These are phyloP conservation scores for Metroxylon sagu DNA, from an alignment of 176 grass and related monocot genomes.

Conservation along the genomic window DNA sequence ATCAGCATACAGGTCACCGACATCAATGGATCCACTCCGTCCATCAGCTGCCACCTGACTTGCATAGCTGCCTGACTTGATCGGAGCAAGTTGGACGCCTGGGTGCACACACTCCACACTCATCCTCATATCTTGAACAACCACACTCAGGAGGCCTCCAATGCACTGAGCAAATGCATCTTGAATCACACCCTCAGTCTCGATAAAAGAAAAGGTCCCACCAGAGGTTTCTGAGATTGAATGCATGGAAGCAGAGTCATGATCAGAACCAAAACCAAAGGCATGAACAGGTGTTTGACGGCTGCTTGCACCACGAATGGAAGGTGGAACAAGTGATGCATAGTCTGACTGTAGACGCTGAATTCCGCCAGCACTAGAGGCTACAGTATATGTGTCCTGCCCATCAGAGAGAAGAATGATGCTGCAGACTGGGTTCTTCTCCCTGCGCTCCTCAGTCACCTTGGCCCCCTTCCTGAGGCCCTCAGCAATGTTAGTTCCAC, in stretches of 20 bases:
- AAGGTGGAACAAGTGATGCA: constrained; percentile 37
- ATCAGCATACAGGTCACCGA: constrained; percentile 51
- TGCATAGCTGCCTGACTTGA: constrained; percentile 51
- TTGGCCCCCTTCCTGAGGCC: constrained; percentile 13
- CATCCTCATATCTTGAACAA: constrained; percentile 31
- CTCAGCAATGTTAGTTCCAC: constrained; percentile 11
- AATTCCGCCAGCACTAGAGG: neutral
- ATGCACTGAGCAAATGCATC: constrained; percentile 82
- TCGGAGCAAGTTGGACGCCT: constrained; percentile 7
- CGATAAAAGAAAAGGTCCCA: constrained; percentile 72
- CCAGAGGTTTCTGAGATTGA: constrained; percentile 36
- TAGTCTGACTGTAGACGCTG: constrained; percentile 7
- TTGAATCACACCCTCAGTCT: constrained; percentile 46
- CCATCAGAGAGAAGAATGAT: constrained; percentile 79
- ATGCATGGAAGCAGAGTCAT: constrained; percentile 63
- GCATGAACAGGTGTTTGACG: constrained; percentile 38
- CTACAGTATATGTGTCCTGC: constrained; percentile 35
- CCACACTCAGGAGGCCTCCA: constrained; percentile 55
- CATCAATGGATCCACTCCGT: constrained; percentile 17
- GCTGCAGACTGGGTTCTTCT: constrained; percentile 55
- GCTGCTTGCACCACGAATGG: neutral
- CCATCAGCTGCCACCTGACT: constrained; percentile 32
- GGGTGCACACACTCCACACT: constrained; percentile 12
- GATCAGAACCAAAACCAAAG: constrained; percentile 71
- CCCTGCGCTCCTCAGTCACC: constrained; percentile 36